A percentile compares a stretch with the other conserved stretches of the same genome.
Conservation (phyloP, 345 rosid genomes). For the Viola odorata region DNA sequence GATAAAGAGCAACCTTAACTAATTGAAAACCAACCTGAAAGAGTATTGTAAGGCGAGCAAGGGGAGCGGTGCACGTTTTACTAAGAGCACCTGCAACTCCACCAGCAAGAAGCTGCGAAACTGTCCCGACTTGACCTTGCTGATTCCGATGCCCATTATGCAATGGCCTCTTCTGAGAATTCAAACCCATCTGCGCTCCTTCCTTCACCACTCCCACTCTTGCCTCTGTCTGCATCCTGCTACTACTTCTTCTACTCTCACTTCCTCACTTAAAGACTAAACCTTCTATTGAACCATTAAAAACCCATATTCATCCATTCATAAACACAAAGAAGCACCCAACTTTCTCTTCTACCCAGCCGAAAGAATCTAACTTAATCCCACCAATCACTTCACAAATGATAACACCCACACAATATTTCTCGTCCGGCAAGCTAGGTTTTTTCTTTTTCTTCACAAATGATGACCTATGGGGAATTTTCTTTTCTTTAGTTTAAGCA, state of each 20-base stretch:
- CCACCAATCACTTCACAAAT: background rate
- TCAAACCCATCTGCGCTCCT: slow-evolving; percentile 28
- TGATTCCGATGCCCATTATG: slow-evolving; percentile 8
- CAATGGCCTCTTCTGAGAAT: slow-evolving; percentile 17
- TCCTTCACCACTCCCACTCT: slow-evolving; percentile 67
- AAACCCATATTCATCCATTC: too few species aligned
- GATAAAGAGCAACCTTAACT: too few species aligned
- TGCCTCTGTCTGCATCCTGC: slow-evolving; percentile 72
- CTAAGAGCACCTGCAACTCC: slow-evolving; percentile 31
- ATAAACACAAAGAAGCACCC: too few species aligned
- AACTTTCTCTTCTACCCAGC: background rate
- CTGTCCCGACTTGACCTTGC: slow-evolving; percentile 27
- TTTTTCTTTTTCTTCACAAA: too few species aligned
- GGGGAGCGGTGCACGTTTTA: slow-evolving; percentile 32
- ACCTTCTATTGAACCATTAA: background rate
- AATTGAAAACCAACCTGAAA: slow-evolving; percentile 20
- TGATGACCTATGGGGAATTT: too few species aligned
- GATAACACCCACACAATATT: background rate
- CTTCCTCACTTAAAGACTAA: background rate
- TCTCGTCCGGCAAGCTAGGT: too few species aligned
- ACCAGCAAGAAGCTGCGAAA: slow-evolving; percentile 25
- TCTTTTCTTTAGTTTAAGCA: too few species aligned
- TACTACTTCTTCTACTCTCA: background rate
- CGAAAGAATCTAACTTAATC: slow-evolving; percentile 1
- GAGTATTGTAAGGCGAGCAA: slow-evolving; percentile 32